Conservation (phyloP, 345 rosid species). For the Eucalyptus marginata region DNA sequence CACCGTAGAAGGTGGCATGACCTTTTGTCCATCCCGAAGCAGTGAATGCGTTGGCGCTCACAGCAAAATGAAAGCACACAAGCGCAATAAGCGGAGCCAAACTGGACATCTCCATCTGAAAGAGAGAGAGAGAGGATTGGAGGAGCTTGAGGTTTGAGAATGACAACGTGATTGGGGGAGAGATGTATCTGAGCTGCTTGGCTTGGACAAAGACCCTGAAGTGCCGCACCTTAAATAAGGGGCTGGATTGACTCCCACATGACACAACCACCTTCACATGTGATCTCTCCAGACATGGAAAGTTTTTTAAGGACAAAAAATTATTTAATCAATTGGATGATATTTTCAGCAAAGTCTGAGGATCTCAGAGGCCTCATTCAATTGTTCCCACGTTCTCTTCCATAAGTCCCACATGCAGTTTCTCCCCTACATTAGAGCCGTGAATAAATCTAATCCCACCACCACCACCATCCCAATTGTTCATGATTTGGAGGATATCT, state of each 20-base stretch:
- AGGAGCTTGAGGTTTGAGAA: neutral
- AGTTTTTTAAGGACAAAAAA: neutral
- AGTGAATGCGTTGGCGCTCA: slow-evolving; percentile 15
- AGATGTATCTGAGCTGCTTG: neutral
- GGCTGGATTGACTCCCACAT: neutral
- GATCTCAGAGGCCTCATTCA: slow-evolving; percentile 14
- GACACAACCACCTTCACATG: slow-evolving; percentile 14
- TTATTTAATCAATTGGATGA: neutral
- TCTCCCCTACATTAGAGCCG: slow-evolving; percentile 21
- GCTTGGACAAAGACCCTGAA: neutral
- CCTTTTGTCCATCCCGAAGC: slow-evolving; percentile 51
- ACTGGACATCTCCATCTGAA: slow-evolving; percentile 13
- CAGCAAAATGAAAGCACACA: slow-evolving; percentile 1
- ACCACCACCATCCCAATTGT: neutral
- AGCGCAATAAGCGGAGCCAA: slow-evolving; percentile 18
- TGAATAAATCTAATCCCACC: slow-evolving; percentile 2
- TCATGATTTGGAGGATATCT: neutral
- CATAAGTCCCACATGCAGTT: slow-evolving; percentile 25
- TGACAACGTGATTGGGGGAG: neutral
- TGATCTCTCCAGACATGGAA: neutral
- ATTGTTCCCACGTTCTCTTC: slow-evolving; percentile 49
- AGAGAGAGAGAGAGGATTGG: neutral
- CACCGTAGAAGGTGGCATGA: slow-evolving; percentile 84
- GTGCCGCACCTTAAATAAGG: neutral
- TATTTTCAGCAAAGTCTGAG: neutral